Percentiles rank a stretch among this genome's conserved stretches.
phyloP scores from a whole-genome alignment of 208 protist genomes.

The Histomonas meleagridis region DNA sequence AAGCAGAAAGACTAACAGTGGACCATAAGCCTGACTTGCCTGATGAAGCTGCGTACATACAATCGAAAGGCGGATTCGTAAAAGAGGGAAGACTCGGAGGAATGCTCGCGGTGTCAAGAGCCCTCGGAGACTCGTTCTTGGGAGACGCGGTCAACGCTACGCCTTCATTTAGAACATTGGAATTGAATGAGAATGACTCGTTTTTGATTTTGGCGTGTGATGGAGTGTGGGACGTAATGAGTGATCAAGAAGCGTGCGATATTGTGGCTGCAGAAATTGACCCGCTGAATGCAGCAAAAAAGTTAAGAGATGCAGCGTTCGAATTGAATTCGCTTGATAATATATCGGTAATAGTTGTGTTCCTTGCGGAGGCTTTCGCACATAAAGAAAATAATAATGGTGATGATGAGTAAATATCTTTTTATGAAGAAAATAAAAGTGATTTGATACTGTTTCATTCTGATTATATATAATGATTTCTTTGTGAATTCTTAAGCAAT shows the following conservation, averaged over 20 bases:
- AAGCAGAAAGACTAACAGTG: background rate
- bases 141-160: background rate
- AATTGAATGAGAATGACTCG: background rate
- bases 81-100: background rate
- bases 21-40: background rate
- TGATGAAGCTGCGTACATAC: background rate
- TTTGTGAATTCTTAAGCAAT: too few species aligned
- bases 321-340: background rate
- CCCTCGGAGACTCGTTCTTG: slow-evolving; percentile 1
- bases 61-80: background rate
- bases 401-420: too few species aligned
- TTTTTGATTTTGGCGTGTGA: slow-evolving; percentile 32
- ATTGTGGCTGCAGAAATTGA: background rate
- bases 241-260: background rate
- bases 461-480: too few species aligned
- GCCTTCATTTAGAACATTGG: background rate
- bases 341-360: slow-evolving; percentile 16
- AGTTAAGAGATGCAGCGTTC: background rate
- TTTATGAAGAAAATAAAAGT: too few species aligned
- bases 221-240: slow-evolving; percentile 17
- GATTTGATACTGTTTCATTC: too few species aligned
- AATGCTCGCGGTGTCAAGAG: background rate
- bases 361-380: too few species aligned
- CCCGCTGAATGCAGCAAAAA: background rate
- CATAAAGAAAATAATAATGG: too few species aligned